A percentile compares a stretch with the other conserved stretches of the same genome.
Conservation (phyloP, 2,329 filamentous ascomycete species). For the Penicillium sp. region DNA sequence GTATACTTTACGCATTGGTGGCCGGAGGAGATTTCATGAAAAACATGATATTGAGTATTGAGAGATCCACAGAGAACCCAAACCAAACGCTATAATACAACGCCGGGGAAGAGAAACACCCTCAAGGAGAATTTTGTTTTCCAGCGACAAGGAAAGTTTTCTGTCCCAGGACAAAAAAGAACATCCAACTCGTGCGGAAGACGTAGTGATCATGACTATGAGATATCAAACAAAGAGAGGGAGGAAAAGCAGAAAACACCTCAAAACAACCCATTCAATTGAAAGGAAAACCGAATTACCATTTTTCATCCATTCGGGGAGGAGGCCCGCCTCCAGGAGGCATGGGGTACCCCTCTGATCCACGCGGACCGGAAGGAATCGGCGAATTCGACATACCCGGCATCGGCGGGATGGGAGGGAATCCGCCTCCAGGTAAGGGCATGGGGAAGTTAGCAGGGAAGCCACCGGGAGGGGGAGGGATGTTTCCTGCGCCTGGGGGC, state of each 20-base stretch:
- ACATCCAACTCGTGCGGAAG: background rate
- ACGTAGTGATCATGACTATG: slow-evolving; percentile 7
- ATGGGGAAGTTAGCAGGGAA: slow-evolving; percentile 34
- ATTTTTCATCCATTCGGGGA: slow-evolving; percentile 31
- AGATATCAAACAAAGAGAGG: background rate
- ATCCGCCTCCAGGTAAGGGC: slow-evolving; percentile 28
- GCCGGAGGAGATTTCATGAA: background rate
- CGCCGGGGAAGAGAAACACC: slow-evolving; percentile 9
- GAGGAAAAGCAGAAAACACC: background rate
- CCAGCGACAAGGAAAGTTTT: background rate
- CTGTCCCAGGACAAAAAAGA: background rate
- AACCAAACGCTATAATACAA: slow-evolving; percentile 22
- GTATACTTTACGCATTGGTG: background rate
- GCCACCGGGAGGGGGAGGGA: slow-evolving; percentile 49
- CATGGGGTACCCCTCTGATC: slow-evolving; percentile 29
- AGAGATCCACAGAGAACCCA: slow-evolving; percentile 2
- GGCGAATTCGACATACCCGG: slow-evolving; percentile 26
- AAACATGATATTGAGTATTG: slow-evolving; percentile 6
- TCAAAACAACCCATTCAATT: background rate
- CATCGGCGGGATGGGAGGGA: slow-evolving; percentile 30
- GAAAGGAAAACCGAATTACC: slow-evolving; percentile 14
- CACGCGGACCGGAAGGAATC: slow-evolving; percentile 30
- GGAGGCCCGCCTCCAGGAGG: slow-evolving; percentile 32
- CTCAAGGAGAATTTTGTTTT: slow-evolving; percentile 2
- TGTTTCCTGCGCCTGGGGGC: slow-evolving; percentile 41